Evolutionary conservation across 768 basidiomycete genomes (phyloP), one percentile per base, ranked within the genome.

Genomic region (Auriscalpium vulgare): DNA sequence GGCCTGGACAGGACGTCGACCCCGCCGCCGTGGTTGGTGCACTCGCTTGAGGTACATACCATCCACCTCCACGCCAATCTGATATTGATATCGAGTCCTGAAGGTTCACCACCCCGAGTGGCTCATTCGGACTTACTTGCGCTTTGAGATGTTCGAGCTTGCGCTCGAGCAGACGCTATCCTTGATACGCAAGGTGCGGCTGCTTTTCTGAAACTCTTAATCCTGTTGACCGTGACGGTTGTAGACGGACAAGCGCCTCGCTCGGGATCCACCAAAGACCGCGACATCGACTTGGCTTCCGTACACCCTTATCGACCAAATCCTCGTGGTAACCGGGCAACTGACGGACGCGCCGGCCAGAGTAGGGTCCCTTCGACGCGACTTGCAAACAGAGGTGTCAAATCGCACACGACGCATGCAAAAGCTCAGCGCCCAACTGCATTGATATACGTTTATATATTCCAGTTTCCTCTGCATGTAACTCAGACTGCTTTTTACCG

Each of bases 21-120:
- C 44, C 79, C 91, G 46, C 95, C 95, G 10, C 82, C 83, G 8
- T 97, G 93, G 93, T 75, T 99, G 44, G 75, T 88, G 51, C 81
- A 82, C 54, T 80, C 78, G 56, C 78, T 97, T 19, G 80, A 88
- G 78, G 89, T 89, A 63, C 52, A 68, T 34, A 8, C 35, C 19
- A 16, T 54, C 48, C 47, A 19, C 37, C 19, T 37, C 48, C 49
- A 21, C 50, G 10, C 29, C 23, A 34, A n/a, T 17, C n/a, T 48
- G 48, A 38, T 38, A 47, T 50, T 54, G 9, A 45, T 23, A 50
- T 49, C 46, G 29, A 23, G 44, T 49, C 10, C 51, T 51, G 49
- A 43, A 87, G 85, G 79, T 83, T 58, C 74, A 86, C 60, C 85
- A 95, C 58, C 85, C 85, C 46, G 93, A 95, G 64, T 86, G 86